A percentile compares a stretch with the other conserved stretches of the same genome.
Evolutionary conservation across 148 eudicot genomes (phyloP).

Genomic region (Nyssa sinensis): DNA sequence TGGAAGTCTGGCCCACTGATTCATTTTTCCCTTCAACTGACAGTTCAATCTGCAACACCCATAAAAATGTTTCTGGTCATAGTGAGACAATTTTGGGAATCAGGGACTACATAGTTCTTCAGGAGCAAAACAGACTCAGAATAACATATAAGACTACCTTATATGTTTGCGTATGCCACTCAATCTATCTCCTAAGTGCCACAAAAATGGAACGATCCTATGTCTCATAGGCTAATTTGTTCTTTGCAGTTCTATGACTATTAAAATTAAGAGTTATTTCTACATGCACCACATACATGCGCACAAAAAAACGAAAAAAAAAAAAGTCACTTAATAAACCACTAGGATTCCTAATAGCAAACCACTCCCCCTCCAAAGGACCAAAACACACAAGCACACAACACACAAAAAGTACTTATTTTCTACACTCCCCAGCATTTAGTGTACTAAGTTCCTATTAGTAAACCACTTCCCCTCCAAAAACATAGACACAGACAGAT

Average conservation of each 20-base stretch:
- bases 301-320: too few species aligned
- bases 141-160: not conserved
- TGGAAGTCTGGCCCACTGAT: conserved; percentile 21
- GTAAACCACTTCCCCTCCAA: not conserved
- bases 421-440: not conserved
- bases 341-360: too few species aligned
- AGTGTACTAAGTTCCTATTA: not conserved
- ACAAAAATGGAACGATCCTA: too few species aligned
- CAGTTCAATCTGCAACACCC: conserved; percentile 26
- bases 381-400: too few species aligned
- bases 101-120: not conserved
- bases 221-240: too few species aligned
- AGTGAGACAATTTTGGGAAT: not conserved
- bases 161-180: not conserved
- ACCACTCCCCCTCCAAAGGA: too few species aligned
- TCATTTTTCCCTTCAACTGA: conserved; percentile 25
- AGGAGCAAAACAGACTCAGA: too few species aligned
- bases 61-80: conserved; percentile 5
- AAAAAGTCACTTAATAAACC: too few species aligned
- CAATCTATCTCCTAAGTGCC: not conserved
- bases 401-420: too few species aligned
- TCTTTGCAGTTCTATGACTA: too few species aligned
- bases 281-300: too few species aligned
- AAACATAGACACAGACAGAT: not conserved
- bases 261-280: too few species aligned